Percentiles rank a stretch among this genome's conserved stretches.
Conservation (phyloP, 257 asterid species). For the Penstemon barbatus region DNA sequence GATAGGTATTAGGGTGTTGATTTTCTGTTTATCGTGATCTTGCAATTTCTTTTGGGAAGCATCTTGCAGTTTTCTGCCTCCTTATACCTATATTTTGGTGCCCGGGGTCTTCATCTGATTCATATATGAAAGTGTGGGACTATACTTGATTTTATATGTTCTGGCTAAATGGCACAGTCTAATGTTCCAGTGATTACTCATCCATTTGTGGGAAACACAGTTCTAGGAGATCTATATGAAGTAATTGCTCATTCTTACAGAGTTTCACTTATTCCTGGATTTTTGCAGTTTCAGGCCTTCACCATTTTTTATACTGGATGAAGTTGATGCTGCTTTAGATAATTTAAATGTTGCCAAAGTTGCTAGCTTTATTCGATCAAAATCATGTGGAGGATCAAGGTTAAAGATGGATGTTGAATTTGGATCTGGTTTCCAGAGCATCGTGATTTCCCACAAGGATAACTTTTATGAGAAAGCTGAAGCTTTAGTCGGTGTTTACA, state of each 20-base stretch:
- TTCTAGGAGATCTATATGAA: slow-evolving; percentile 8
- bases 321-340: slow-evolving; percentile 98
- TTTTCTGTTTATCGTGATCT: slow-evolving; percentile 1
- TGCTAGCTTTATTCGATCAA: slow-evolving; percentile 91
- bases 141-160: neutral
- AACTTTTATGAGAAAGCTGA: slow-evolving; percentile 95
- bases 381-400: slow-evolving; percentile 81
- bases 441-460: slow-evolving; percentile 94
- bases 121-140: neutral
- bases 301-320: slow-evolving; percentile 94
- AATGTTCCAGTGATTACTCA: neutral
- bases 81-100: neutral
- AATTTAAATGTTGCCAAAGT: slow-evolving; percentile 94
- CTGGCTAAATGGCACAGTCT: neutral
- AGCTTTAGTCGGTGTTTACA: slow-evolving; percentile 94
- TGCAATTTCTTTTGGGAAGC: neutral
- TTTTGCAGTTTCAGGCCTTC: slow-evolving; percentile 90
- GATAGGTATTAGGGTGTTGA: slow-evolving; percentile 1
- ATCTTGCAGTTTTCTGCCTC: slow-evolving; percentile 17
- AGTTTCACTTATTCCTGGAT: slow-evolving; percentile 13
- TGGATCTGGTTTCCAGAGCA: slow-evolving; percentile 91
- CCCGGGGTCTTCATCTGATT: neutral
- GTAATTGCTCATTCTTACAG: slow-evolving; percentile 6
- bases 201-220: neutral
- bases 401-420: slow-evolving; percentile 43